Conservation (phyloP, 441 rosid genomes). For the Brassica balearica region DNA sequence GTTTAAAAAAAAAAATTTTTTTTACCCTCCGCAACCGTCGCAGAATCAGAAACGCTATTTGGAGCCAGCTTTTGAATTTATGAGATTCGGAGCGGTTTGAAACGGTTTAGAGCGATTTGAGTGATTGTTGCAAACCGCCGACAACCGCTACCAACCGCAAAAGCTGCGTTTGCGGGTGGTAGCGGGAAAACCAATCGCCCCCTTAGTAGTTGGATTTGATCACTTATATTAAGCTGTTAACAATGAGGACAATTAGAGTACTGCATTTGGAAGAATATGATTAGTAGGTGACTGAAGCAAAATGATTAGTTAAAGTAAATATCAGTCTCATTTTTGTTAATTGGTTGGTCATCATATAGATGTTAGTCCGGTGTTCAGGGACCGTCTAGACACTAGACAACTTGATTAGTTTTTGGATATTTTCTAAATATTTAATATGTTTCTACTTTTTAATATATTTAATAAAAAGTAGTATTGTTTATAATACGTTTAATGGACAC, state of each 20-base stretch:
- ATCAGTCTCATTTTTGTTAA: constrained; percentile 19
- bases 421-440: neutral
- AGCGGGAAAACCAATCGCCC: too few relatives aligned
- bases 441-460: neutral
- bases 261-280: constrained; percentile 45
- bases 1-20: too few relatives aligned
- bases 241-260: neutral
- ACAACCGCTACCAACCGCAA: too few relatives aligned
- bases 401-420: neutral
- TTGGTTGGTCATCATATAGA: constrained; percentile 31
- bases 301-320: neutral
- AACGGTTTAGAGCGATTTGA: too few relatives aligned
- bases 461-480: neutral
- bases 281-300: constrained; percentile 36
- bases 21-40: too few relatives aligned
- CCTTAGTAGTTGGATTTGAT: constrained; percentile 33
- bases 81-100: too few relatives aligned
- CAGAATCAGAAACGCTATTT: too few relatives aligned
- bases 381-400: neutral
- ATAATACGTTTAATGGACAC: neutral
- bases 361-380: neutral
- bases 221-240: constrained; percentile 29
- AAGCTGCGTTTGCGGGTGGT: too few relatives aligned
- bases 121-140: too few relatives aligned
- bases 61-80: too few relatives aligned